These are phyloP conservation scores for Paragyromitra xinjiangensis DNA, from an alignment of 495 filamentous ascomycete species.

Conservation along the genomic window DNA sequence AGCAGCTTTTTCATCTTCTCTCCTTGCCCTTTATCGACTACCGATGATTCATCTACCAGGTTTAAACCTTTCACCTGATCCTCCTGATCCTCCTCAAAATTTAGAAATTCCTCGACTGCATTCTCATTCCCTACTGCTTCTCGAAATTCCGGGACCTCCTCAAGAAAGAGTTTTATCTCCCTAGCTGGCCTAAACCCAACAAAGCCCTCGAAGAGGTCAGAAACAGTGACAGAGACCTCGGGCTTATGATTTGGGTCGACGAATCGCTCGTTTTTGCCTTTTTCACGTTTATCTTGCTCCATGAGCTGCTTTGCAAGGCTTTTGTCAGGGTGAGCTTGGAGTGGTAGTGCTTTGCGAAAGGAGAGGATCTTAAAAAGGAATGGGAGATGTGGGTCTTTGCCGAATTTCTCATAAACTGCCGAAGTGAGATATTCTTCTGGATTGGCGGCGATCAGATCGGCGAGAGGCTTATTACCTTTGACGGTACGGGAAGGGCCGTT, in stretches of 20 bases:
- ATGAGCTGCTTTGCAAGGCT: conserved; percentile 71
- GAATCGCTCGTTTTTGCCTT: conserved; percentile 62
- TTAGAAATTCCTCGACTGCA: conserved; percentile 66
- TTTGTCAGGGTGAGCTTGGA: conserved; percentile 83
- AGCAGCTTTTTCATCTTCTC: conserved; percentile 65
- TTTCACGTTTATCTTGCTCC: conserved; percentile 64
- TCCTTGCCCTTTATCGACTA: conserved; percentile 62
- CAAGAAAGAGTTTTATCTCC: conserved; percentile 70
- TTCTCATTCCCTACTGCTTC: conserved; percentile 63
- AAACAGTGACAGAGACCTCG: conserved; percentile 79
- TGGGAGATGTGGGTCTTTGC: conserved; percentile 65
- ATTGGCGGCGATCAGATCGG: conserved; percentile 71
- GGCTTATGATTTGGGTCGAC: conserved; percentile 82
- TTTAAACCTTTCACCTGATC: conserved; percentile 62
- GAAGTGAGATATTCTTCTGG: conserved; percentile 71
- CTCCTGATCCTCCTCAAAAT: conserved; percentile 61
- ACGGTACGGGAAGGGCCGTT: conserved; percentile 72
- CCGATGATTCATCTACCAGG: conserved; percentile 66
- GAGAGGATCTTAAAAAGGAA: conserved; percentile 83
- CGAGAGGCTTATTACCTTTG: conserved; percentile 69
- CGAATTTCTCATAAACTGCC: conserved; percentile 68
- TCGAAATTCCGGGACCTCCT: conserved; percentile 60
- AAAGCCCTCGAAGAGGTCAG: conserved; percentile 77
- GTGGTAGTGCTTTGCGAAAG: conserved; percentile 77
- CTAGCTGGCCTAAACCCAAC: conserved; percentile 75